Evolutionary conservation across 257 asterid genomes (phyloP).

Genomic region (Paulownia fortunei): DNA sequence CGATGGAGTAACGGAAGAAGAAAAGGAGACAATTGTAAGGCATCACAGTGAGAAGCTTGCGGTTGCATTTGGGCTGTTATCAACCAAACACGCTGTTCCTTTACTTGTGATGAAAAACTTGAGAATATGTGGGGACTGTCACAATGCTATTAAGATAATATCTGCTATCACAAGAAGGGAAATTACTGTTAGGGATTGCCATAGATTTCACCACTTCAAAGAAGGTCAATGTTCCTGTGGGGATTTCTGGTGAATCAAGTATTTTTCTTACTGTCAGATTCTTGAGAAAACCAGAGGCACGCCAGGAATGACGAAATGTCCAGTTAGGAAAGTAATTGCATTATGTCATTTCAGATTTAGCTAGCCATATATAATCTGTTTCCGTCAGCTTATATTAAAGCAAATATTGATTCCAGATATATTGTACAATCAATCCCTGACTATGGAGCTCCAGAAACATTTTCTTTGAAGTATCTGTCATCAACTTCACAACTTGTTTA

Average conservation of each 20-base stretch:
- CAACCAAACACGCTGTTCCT: slow-evolving; percentile 39
- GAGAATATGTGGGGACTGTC: slow-evolving; percentile 80
- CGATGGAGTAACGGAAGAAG: slow-evolving; percentile 44
- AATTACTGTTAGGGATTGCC: slow-evolving; percentile 71
- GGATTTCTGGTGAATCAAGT: slow-evolving; percentile 64
- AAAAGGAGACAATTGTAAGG: slow-evolving; percentile 46
- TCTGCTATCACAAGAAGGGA: slow-evolving; percentile 59
- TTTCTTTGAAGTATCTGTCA: background rate
- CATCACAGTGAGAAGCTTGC: slow-evolving; percentile 83
- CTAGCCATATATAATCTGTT: too few species aligned
- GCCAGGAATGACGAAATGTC: background rate
- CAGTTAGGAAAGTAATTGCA: background rate
- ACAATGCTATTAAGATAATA: slow-evolving; percentile 60
- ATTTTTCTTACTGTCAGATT: background rate
- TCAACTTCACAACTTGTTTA: background rate
- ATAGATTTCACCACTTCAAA: slow-evolving; percentile 73
- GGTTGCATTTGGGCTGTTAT: slow-evolving; percentile 63
- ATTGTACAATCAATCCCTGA: too few species aligned
- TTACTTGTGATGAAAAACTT: slow-evolving; percentile 70
- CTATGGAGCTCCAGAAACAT: background rate
- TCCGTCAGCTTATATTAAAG: too few species aligned
- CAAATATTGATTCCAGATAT: too few species aligned
- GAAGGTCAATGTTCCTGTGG: slow-evolving; percentile 66
- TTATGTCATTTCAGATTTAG: background rate
- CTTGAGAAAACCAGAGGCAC: background rate